Evolutionary conservation across 495 filamentous ascomycete genomes (phyloP), one percentile per base, ranked within the genome.

Genomic region (Evernia prunastri): DNA sequence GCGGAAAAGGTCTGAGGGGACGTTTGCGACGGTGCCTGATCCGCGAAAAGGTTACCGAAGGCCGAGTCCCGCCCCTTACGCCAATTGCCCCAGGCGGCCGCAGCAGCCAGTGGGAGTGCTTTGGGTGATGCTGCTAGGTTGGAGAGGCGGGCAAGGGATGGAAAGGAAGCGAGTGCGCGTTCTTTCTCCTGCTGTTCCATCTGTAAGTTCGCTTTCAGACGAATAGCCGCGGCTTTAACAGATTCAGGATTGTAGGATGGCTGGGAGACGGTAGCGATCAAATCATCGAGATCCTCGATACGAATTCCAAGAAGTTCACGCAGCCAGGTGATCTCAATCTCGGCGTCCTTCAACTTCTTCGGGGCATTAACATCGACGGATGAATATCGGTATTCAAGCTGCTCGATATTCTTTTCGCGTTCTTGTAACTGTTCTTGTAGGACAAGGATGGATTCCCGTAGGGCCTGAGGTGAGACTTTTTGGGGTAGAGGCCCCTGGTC

Each of bases 151-250:
- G 82, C 77, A 7, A 89, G 73, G 3, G 77, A 79, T 29, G 82
- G 77, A 59, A 83, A 80, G 20, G 71, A 83, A 31, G 74, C 71
- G 56, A 78, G 67, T 8, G 88, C 82, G 61, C 89, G 79, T 70
- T 97, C 95, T 25, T 88, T 88, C 72, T 96, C 94, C 71, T 96
- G 91, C 73, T 90, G 89, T 70, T 97, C 92, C 94, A 98, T 98
- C 73, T 97, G 89, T 23, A 98, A 81, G 69, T 94, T 97, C 25
- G 95, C 89, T 70, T 90, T 91, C 63, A 98, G 83, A 11, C 94
- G 86, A 67, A 97, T 96, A 39, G 92, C 91, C 13, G 91, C 90
- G 72, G 97, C 92, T 65, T 87, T 88, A 61, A 96, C 87, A 20
- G 82, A 81, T 64, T 89, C 82, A 40, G 82, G 80, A 76, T 97